Base-by-base conservation (phyloP, 2,329 filamentous ascomycete genomes). In the Trichoderma cornu-damae region DNA sequence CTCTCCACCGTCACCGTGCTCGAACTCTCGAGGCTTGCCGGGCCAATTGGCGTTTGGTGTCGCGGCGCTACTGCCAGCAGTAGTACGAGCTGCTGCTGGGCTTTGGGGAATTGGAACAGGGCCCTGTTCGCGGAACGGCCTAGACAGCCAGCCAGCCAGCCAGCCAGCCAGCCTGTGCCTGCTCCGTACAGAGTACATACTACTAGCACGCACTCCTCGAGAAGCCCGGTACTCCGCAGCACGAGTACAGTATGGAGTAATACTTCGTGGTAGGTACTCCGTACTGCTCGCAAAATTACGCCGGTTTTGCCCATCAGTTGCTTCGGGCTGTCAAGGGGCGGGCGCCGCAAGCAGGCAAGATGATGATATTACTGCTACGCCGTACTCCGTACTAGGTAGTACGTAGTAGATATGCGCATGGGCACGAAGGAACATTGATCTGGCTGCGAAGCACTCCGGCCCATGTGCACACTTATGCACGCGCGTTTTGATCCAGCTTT, bases 51-150 rank as follows among this genome's bases (percentile, higher is more conserved):
- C 18, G 44, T 35, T 26, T 26, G n/a, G 30, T 20, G 12, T 26
- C 30, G 38, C 22, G 12, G 38, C 38, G 38, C 38, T 43, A 32
- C 20, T 24, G 28, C n/a, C n/a, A n/a, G n/a, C n/a, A n/a, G n/a
- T n/a, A n/a, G n/a, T n/a, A n/a, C n/a, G n/a, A n/a, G n/a, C n/a
- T n/a, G 38, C 28, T 44, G 38, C 20, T 42, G 18, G 37, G 24
- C 37, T 42, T n/a, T n/a, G 2, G 16, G 18, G 11, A 47, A 47
- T 53, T n/a, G 50, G 50, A 42, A 53, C 18, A 24, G 24, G n/a
- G 22, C 37, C 50, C 50, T 53, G 50, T 53, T 53, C 20, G 50
- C 30, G 38, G 38, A 44, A 18, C 37, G 24, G 24, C 49, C 37
- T 42, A 24, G 40, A 8, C 30, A n/a, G 18, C 9, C n/a, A n/a